Evolutionary conservation across 2,329 filamentous ascomycete genomes (phyloP).

Genomic region (Monosporascus sp.): DNA sequence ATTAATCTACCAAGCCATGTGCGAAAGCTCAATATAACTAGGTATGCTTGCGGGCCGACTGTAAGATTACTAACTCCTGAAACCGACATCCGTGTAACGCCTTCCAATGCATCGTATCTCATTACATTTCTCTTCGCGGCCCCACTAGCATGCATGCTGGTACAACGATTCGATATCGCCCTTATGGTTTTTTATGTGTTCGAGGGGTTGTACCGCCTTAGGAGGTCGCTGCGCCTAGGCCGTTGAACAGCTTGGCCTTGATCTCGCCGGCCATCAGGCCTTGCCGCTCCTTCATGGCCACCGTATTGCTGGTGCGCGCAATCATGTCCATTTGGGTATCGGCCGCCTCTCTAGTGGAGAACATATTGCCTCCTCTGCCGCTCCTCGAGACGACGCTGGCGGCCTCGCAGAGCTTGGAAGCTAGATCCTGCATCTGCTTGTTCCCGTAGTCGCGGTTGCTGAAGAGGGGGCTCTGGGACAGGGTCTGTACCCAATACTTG

Average conservation of each 20-base stretch:
- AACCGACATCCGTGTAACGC: constrained; percentile 19
- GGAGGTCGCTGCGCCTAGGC: constrained; percentile 9
- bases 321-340: constrained; percentile 25
- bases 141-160: too few relatives aligned
- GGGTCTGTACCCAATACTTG: constrained; percentile 97
- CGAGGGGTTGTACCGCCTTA: background rate
- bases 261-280: constrained; percentile 26
- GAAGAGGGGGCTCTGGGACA: constrained; percentile 84
- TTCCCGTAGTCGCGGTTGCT: constrained; percentile 90
- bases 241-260: constrained; percentile 27
- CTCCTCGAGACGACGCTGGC: constrained; percentile 33
- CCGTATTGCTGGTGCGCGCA: constrained; percentile 23
- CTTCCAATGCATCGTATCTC: constrained; percentile 28
- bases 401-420: constrained; percentile 71
- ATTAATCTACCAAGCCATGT: background rate
- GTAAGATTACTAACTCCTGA: constrained; percentile 4
- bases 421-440: constrained; percentile 86
- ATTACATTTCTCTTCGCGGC: constrained; percentile 4
- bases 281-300: constrained; percentile 29
- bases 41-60: background rate
- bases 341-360: background rate
- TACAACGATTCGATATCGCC: too few relatives aligned
- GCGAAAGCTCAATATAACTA: constrained; percentile 5
- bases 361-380: constrained; percentile 25
- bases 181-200: too few relatives aligned